phyloP scores from a whole-genome alignment of 148 eudicot species.

The Fallopia convolvulus region DNA sequence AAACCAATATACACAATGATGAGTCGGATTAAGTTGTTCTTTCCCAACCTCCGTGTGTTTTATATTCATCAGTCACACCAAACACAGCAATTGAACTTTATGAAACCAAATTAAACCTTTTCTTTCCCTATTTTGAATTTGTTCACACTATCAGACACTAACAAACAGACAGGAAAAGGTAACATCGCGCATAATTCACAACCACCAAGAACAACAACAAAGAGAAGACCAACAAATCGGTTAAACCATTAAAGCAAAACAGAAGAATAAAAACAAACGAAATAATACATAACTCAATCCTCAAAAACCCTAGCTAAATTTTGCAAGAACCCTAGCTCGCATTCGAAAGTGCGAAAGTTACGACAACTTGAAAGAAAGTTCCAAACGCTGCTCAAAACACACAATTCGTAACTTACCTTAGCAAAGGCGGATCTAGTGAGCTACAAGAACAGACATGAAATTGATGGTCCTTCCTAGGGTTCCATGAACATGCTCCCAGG shows the following conservation, averaged over 20 bases:
- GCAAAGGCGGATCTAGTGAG: neutral
- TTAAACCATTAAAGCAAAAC: neutral
- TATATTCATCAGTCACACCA: neutral
- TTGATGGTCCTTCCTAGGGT: neutral
- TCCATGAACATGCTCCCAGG: neutral
- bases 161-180: conserved; percentile 4
- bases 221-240: neutral
- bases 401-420: neutral
- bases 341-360: neutral
- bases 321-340: conserved; percentile 1
- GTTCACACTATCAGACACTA: neutral
- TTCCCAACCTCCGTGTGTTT: neutral
- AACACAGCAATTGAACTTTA: neutral
- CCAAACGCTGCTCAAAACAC: neutral
- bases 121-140: neutral
- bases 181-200: conserved; percentile 1
- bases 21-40: neutral
- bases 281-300: neutral
- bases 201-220: neutral
- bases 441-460: neutral
- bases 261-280: neutral
- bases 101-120: neutral
- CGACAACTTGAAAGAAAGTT: neutral
- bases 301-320: neutral
- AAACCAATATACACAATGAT: neutral